Base-by-base conservation (phyloP, 495 filamentous ascomycete species). In the Neurospora sp. region DNA sequence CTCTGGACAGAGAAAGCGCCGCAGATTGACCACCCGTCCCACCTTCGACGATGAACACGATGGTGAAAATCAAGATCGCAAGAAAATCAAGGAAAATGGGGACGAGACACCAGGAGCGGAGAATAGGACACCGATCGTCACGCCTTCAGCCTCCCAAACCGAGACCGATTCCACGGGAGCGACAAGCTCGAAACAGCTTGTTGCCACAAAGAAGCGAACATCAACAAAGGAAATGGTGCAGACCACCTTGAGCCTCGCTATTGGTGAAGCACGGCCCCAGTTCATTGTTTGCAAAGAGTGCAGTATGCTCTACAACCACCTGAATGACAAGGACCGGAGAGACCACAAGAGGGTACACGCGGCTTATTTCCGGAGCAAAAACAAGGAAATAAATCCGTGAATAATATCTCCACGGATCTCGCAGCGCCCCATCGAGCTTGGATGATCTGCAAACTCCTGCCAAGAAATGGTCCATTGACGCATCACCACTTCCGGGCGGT, bases 231-330 rank as follows among this genome's bases (percentile, higher is more conserved):
- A 80, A 1, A 76, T 80, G 70, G 77, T 83, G 8, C 84, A 86
- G 70, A 86, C 81, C 0, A 86, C 83, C 0, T 70, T 86, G 69
- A 84, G 79, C 53, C 78, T 86, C 6, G 75, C 81, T 0, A 74
- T 80, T 7, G 75, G 76, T 6, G 53, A 65, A 0, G 75, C 78
- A 10, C 80, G 80, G 1, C 76, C 82, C 1, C 80, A 78, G 1
- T 85, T 86, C 69, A 80, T 78, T 0, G 78, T 85, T 48, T 86
- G 84, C 70, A 82, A 80, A 42, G 79, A 82, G 37, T 86, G 84
- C 73, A 77, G 81, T 9, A 81, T 85, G 61, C 70, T 86, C 20
- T 86, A 85, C 72, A 86, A 86, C 45, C 83, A 82, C 3, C 75
- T 84, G 45, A 82, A 86, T 70, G 78, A 82, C 42, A 79, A 83